Percentiles rank a stretch among this genome's conserved stretches.
Conservation (phyloP, 2,329 filamentous ascomycete species). For the Fusarium algeriense region DNA sequence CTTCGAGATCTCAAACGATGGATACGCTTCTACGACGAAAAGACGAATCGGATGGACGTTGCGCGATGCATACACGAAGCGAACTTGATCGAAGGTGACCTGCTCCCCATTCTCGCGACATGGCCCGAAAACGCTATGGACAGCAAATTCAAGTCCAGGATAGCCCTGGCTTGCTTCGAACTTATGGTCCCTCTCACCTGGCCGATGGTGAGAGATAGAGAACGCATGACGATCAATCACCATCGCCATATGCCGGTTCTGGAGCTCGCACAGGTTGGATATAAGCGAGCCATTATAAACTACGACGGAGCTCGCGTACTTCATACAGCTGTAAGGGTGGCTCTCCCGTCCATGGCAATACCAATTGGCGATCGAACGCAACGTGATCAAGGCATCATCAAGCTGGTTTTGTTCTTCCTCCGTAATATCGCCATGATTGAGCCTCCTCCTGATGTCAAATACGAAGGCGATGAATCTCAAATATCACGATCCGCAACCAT, state of each 20-base stretch:
- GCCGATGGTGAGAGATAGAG: conserved; percentile 84
- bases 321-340: conserved; percentile 82
- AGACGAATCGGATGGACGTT: conserved; percentile 93
- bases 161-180: conserved; percentile 89
- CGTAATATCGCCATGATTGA: conserved; percentile 90
- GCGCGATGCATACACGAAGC: conserved; percentile 92
- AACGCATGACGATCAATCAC: conserved; percentile 91
- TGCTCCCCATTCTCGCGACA: conserved; percentile 87
- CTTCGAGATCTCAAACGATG: conserved; percentile 94
- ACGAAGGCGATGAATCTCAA: conserved; percentile 89
- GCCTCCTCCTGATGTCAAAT: conserved; percentile 77
- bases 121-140: conserved; percentile 81
- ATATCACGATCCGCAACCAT: conserved; percentile 89
- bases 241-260: conserved; percentile 92
- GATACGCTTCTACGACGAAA: conserved; percentile 94
- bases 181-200: conserved; percentile 93
- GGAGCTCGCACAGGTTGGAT: conserved; percentile 86
- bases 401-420: conserved; percentile 87
- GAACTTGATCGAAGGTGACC: conserved; percentile 89
- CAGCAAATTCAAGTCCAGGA: conserved; percentile 80
- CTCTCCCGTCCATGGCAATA: conserved; percentile 86
- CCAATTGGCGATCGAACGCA: conserved; percentile 79
- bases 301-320: conserved; percentile 83
- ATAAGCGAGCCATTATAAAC: conserved; percentile 90
- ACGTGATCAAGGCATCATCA: conserved; percentile 92